Evolutionary conservation across 139 green algal species (phyloP).

Genomic region (Tetraselmis striata): DNA sequence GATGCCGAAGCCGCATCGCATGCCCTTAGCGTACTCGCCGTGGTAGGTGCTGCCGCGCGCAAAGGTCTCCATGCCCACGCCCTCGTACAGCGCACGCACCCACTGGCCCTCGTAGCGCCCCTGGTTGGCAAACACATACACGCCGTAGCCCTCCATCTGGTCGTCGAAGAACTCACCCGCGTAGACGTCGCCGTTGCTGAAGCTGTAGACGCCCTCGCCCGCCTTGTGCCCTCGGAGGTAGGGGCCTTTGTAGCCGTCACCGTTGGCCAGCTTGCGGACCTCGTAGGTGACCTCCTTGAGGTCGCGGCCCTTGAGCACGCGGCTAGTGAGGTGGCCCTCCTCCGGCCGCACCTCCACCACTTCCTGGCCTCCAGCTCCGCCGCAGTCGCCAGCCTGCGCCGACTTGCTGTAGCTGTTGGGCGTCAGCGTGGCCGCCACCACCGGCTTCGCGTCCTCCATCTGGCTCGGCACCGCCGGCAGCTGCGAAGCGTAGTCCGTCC

Average conservation of each 20-base stretch:
- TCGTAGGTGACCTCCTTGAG: not conserved
- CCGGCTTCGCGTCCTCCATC: not conserved
- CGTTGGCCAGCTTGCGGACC: slow-evolving; percentile 6
- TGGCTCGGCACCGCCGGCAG: not conserved
- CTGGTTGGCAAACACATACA: slow-evolving; percentile 57
- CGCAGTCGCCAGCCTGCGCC: not conserved
- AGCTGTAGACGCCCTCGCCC: slow-evolving; percentile 56
- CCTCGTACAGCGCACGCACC: slow-evolving; percentile 47
- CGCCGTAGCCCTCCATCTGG: slow-evolving; percentile 52
- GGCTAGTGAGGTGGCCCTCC: not conserved
- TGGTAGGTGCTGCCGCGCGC: slow-evolving; percentile 52
- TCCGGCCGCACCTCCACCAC: not conserved
- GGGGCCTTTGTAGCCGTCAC: slow-evolving; percentile 6
- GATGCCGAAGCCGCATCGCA: slow-evolving; percentile 52
- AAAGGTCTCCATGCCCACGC: slow-evolving; percentile 55
- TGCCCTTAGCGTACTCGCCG: slow-evolving; percentile 36
- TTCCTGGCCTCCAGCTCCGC: no score
- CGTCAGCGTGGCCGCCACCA: not conserved
- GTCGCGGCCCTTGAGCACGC: not conserved
- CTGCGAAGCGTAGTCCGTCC: not conserved
- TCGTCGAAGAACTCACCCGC: slow-evolving; percentile 62
- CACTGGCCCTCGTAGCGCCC: slow-evolving; percentile 49
- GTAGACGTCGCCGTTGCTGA: slow-evolving; percentile 58
- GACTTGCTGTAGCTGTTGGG: not conserved
- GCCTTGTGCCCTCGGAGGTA: slow-evolving; percentile 50